These are phyloP conservation scores for Trypanosoma mega DNA, from an alignment of 208 protist genomes.

Conservation along the genomic window DNA sequence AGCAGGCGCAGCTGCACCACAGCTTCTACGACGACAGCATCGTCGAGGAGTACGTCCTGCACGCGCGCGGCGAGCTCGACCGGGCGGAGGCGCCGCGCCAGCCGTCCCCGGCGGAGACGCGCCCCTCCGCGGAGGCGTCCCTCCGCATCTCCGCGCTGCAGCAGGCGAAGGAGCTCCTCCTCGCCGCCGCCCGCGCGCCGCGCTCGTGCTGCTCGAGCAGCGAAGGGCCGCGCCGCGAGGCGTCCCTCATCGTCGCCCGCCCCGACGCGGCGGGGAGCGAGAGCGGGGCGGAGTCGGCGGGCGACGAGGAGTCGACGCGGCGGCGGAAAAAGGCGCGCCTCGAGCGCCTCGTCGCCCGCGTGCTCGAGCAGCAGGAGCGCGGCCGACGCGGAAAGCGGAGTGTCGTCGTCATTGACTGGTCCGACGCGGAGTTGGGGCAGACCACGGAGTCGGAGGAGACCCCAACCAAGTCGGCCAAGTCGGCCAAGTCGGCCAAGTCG, in stretches of 20 bases:
- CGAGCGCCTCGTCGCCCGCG: conserved; percentile 65
- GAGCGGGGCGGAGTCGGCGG: conserved; percentile 22
- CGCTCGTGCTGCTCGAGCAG: conserved; percentile 18
- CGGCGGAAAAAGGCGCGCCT: conserved; percentile 51
- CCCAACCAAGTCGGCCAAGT: neutral
- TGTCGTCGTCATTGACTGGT: conserved; percentile 87
- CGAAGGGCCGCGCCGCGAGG: neutral
- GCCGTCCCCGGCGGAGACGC: too few species aligned
- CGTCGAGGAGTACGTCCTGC: conserved; percentile 84
- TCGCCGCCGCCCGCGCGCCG: conserved; percentile 42
- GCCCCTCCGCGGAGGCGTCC: conserved; percentile 37
- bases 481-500: neutral
- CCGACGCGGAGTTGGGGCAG: conserved; percentile 26
- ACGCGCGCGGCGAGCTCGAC: conserved; percentile 42
- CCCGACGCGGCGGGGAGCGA: conserved; percentile 22
- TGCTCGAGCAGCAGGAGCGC: conserved; percentile 49
- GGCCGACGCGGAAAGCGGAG: conserved; percentile 70
- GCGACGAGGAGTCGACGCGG: conserved; percentile 8
- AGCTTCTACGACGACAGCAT: conserved; percentile 91
- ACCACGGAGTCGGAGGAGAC: conserved; percentile 9
- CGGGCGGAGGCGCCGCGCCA: conserved; percentile 36
- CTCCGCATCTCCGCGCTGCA: conserved; percentile 59
- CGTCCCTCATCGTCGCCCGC: conserved; percentile 11
- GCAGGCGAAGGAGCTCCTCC: conserved; percentile 74
- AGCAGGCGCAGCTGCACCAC: conserved; percentile 77